Evolutionary conservation across 495 filamentous ascomycete genomes (phyloP), one percentile per base, ranked within the genome.

Genomic region (Lasiosphaeris hirsuta): DNA sequence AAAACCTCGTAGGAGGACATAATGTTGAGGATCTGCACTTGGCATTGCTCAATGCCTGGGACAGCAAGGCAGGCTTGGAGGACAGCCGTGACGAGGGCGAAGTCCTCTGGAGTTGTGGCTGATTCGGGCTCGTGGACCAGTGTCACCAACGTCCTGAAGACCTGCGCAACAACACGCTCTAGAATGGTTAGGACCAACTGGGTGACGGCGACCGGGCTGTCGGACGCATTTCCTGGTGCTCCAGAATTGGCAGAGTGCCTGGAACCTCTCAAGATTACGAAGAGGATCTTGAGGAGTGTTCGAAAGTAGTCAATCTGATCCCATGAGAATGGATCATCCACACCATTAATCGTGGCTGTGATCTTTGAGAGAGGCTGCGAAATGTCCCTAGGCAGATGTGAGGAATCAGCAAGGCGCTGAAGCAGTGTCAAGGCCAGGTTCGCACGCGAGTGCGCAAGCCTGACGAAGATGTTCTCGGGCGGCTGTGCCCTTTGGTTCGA

Each of bases 71-170:
- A 84, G 41, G 86, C 86, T 65, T 96, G 92, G 13, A 97, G 77
- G 60, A 97, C 86, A 7, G 87, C 90, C n/a, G 87, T 96, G 19
- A 99, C 73, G 42, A 97, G 87, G 14, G 87, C 87, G 61, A 97
- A 85, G 65, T 99, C 94, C 69, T 81, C 64, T 54, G 87, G 78
- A 2, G 71, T 72, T n/a, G 81, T 75, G 18, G 68, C 62, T 0
- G 70, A 58, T 9, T 77, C 65, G 17, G 75, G 64, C 14, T 86
- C 79, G 64, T 96, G 92, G 36, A 96, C 78, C 48, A 86, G 80
- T 0, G 84, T 80, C 7, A 87, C 89, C 30, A 96, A 77, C 6
- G 88, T 84, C 46, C 84, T 84, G 72, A 97, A 91, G 9, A 89
- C 90, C 57, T 84, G 85, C 1, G 85, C 86, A n/a, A 97, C 89